These are phyloP conservation scores for Suillus placidus DNA, from an alignment of 768 basidiomycete species.

Conservation along the genomic window DNA sequence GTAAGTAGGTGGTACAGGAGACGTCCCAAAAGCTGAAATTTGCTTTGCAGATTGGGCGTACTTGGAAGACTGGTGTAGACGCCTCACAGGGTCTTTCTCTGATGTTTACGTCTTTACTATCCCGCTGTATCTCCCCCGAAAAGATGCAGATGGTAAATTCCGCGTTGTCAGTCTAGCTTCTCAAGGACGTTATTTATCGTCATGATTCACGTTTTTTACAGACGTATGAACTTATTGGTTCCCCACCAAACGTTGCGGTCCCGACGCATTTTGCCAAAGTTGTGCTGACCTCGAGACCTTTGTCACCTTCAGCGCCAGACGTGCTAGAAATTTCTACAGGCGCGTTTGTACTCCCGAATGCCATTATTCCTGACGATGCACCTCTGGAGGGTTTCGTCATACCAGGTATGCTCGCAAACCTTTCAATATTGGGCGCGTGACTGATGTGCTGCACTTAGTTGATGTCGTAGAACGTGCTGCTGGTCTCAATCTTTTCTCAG, in stretches of 20 bases:
- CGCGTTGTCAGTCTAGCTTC: conserved; percentile 69
- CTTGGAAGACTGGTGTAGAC: conserved; percentile 92
- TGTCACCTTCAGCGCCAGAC: conserved; percentile 71
- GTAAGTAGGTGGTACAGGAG: conserved; percentile 45
- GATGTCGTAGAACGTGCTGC: conserved; percentile 91
- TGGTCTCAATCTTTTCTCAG: conserved; percentile 86
- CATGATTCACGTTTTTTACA: conserved; percentile 32
- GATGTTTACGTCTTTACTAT: conserved; percentile 99
- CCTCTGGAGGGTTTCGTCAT: conserved; percentile 80
- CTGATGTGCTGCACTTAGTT: conserved; percentile 49
- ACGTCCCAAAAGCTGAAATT: not conserved
- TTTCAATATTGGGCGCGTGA: not conserved
- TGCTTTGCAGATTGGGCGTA: conserved; percentile 85
- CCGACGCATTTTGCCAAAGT: conserved; percentile 99
- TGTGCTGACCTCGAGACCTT: conserved; percentile 74
- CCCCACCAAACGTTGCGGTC: conserved; percentile 86
- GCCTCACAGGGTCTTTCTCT: conserved; percentile 81
- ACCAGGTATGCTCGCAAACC: conserved; percentile 57
- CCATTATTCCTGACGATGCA: conserved; percentile 84
- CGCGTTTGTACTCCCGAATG: conserved; percentile 95
- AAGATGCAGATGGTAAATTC: conserved; percentile 91
- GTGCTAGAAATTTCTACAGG: conserved; percentile 81
- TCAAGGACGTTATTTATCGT: not conserved
- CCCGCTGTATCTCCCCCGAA: conserved; percentile 91
- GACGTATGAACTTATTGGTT: conserved; percentile 95